phyloP scores from a whole-genome alignment of 2,329 filamentous ascomycete species.

The Blastomyces emzantsi region DNA sequence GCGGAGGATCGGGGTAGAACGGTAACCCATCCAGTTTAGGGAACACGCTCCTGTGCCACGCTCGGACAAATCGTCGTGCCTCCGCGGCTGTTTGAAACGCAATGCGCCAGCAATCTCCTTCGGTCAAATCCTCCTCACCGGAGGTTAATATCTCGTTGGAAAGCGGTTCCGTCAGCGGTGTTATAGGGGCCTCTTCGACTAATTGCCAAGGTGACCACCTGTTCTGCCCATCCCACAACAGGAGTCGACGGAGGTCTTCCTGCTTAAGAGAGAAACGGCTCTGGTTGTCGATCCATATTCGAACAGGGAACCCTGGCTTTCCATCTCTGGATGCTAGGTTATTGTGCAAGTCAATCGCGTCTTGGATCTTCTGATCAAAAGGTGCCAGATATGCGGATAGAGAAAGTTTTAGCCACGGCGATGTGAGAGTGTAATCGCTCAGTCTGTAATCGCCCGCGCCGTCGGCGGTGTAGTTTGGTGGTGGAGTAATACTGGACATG shows the following conservation, averaged over 20 bases:
- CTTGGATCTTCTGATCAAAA: slow-evolving; percentile 15
- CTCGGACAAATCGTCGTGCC: slow-evolving; percentile 44
- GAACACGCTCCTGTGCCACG: slow-evolving; percentile 46
- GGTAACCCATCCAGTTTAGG: slow-evolving; percentile 18
- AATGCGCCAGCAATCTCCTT: slow-evolving; percentile 42
- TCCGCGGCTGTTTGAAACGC: slow-evolving; percentile 48
- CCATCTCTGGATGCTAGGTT: slow-evolving; percentile 8
- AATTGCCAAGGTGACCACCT: slow-evolving; percentile 16
- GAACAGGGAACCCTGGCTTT: slow-evolving; percentile 14
- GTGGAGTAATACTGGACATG: slow-evolving; percentile 13
- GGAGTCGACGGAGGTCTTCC: slow-evolving; percentile 12
- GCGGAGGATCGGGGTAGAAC: slow-evolving; percentile 12
- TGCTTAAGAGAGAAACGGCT: slow-evolving; percentile 1
- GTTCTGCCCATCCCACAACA: slow-evolving; percentile 15
- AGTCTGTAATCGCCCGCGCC: slow-evolving; percentile 9
- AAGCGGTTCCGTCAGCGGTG: slow-evolving; percentile 9
- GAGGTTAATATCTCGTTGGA: slow-evolving; percentile 11
- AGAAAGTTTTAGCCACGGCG: slow-evolving; percentile 15
- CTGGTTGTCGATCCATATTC: slow-evolving; percentile 15
- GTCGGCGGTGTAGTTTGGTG: slow-evolving; percentile 12
- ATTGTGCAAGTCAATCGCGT: slow-evolving; percentile 14
- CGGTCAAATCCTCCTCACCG: slow-evolving; percentile 9
- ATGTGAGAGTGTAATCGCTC: slow-evolving; percentile 18
- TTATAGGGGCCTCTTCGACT: slow-evolving; percentile 14
- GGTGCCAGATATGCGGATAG: slow-evolving; percentile 15